phyloP scores from a whole-genome alignment of 2,329 filamentous ascomycete genomes.

The Trichothecium roseum region DNA sequence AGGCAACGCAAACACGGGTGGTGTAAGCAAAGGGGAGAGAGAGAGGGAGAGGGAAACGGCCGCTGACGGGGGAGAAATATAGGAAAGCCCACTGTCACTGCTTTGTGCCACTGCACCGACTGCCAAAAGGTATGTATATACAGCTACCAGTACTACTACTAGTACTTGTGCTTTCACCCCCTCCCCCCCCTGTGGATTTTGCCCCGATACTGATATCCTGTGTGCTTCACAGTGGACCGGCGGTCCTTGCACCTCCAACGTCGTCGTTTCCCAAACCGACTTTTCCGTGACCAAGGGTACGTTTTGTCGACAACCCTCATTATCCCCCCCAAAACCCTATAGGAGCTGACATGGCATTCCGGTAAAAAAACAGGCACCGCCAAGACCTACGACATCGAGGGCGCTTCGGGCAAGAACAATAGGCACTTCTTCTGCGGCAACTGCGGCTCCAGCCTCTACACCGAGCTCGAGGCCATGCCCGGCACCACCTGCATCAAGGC shows the following conservation, averaged over 20 bases:
- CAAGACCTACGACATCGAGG: slow-evolving; percentile 34
- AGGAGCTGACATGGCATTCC: slow-evolving; percentile 3
- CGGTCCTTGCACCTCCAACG: slow-evolving; percentile 43
- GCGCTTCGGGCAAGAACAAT: slow-evolving; percentile 42
- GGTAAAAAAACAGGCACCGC: slow-evolving; percentile 27
- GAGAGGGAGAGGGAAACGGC: too few species aligned
- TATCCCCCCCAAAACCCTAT: fast-evolving
- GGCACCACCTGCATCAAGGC: slow-evolving; percentile 39
- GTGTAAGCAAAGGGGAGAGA: too few species aligned
- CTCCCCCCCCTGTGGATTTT: too few species aligned
- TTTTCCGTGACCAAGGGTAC: slow-evolving; percentile 41
- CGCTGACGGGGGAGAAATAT: background rate
- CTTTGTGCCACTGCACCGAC: slow-evolving; percentile 42
- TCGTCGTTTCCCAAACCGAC: slow-evolving; percentile 31
- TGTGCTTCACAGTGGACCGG: slow-evolving; percentile 36
- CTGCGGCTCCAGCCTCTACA: slow-evolving; percentile 41
- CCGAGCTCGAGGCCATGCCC: slow-evolving; percentile 41
- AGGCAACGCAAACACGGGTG: background rate
- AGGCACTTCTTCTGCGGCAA: slow-evolving; percentile 43
- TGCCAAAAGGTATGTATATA: slow-evolving; percentile 40
- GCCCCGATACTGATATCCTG: background rate
- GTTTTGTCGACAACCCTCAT: background rate
- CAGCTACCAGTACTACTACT: too few species aligned
- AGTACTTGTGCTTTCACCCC: too few species aligned
- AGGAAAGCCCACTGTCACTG: slow-evolving; percentile 30